Evolutionary conservation across 768 basidiomycete species (phyloP), one percentile per base, ranked within the genome.

Genomic region (Nidularia pulvinata): DNA sequence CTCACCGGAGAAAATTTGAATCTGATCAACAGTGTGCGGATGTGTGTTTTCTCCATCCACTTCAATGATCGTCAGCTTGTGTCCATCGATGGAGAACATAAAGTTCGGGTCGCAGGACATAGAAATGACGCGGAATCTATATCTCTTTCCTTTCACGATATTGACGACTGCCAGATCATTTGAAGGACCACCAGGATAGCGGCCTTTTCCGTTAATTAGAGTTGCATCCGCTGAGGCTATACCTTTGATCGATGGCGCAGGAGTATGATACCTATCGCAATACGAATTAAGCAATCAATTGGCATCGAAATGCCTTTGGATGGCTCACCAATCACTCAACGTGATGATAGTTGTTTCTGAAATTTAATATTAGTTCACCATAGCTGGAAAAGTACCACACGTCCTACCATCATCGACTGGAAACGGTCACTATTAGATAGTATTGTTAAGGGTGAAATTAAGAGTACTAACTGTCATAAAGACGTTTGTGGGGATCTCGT

Each of bases 21-120:
- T 71, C 9, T 65, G 58, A 49, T 80, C 74, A 3, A 77, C 73
- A 1, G 50, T 52, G 10, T 72, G 53, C 0, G 82, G 78, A 30
- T 69, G 46, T 7, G 69, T 64, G 48, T 70, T 71, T 46, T 69
- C 54, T 6, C 74, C 76, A 46, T 82, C 80, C 1, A 69, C 75
- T 61, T 81, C 80, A 43, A 81, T 80, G 55, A 81, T 59, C 0
- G 73, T 80, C 54, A 81, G 58, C 6, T 61, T 61, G 58, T 82
- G 80, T 3, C 64, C 62, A 43, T 80, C 76, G 54, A 82, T 80
- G 5, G 71, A 75, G 66, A 82, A 76, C 2, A 56, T 59, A 57
- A 69, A 74, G 55, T 69, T 69, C 67, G 59, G 75, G 10, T 61
- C 54, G 54, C 63, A 65, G 11, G 64, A 61, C 2, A 58, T 58